Conservation (phyloP, 2,329 filamentous ascomycete species). For the Colletotrichum camelliae region DNA sequence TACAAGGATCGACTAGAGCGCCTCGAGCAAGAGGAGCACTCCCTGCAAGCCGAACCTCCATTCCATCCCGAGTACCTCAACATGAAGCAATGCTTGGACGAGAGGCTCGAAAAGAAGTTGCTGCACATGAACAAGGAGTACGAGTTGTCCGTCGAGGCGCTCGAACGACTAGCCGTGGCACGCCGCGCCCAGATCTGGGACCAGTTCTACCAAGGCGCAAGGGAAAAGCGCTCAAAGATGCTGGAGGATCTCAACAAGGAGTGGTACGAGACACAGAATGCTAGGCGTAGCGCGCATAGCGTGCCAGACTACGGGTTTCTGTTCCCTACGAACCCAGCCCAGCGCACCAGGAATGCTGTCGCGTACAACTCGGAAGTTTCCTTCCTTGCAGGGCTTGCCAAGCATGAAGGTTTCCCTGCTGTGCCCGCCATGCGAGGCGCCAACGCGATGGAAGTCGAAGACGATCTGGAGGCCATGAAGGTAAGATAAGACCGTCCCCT, state of each 20-base stretch:
- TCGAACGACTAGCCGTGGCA: conserved; percentile 78
- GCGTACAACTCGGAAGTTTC: conserved; percentile 97
- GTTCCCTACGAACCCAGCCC: conserved; percentile 77
- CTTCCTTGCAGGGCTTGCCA: conserved; percentile 86
- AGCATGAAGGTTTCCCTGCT: conserved; percentile 94
- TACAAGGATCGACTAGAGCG: conserved; percentile 88
- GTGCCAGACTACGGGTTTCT: conserved; percentile 82
- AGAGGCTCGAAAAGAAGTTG: conserved; percentile 80
- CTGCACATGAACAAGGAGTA: conserved; percentile 76
- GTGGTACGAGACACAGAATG: conserved; percentile 92
- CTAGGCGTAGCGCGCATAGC: conserved; percentile 81
- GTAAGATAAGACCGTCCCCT: conserved; percentile 48
- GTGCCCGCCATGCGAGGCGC: conserved; percentile 84
- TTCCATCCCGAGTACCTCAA: conserved; percentile 91
- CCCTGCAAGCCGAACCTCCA: conserved; percentile 63
- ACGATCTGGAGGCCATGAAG: conserved; percentile 88
- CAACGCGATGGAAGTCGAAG: conserved; percentile 75
- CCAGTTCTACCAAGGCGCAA: conserved; percentile 87
- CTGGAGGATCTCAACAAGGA: conserved; percentile 84
- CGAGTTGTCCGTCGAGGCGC: conserved; percentile 74
- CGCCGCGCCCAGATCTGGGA: conserved; percentile 86
- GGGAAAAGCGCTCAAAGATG: conserved; percentile 81
- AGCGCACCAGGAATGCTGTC: conserved; percentile 83
- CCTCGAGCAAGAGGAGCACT: conserved; percentile 73
- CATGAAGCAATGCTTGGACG: conserved; percentile 87